These are phyloP conservation scores for Boletus rufocinnamomeus DNA, from an alignment of 768 basidiomycete genomes.

Conservation along the genomic window DNA sequence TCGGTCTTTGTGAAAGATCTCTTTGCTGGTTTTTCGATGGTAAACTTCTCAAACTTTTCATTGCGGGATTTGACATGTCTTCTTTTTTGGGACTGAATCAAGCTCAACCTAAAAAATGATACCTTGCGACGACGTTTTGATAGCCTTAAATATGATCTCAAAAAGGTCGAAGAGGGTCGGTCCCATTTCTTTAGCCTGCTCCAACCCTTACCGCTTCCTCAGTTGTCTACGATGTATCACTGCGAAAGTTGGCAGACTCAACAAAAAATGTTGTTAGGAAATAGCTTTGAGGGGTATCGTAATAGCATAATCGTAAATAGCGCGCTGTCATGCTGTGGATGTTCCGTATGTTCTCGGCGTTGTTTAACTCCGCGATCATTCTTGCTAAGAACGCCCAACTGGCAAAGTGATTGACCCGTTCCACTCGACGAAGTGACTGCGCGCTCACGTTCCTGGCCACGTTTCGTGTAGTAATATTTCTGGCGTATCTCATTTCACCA, in stretches of 20 bases:
- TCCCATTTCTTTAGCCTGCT: conserved; percentile 3
- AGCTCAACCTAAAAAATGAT: conserved; percentile 84
- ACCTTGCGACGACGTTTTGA: conserved; percentile 73
- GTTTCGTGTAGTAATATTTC: conserved; percentile 11
- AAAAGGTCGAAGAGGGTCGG: conserved; percentile 85
- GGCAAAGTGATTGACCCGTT: neutral
- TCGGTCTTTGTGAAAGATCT: conserved; percentile 79
- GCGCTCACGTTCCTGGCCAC: neutral
- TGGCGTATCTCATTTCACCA: conserved; percentile 2
- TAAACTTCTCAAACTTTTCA: conserved; percentile 25
- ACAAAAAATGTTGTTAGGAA: conserved; percentile 4
- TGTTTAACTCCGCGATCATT: conserved; percentile 25
- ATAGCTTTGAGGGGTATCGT: neutral
- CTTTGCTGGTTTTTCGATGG: conserved; percentile 85
- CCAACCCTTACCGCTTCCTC: conserved; percentile 2
- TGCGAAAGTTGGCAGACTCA: conserved; percentile 59
- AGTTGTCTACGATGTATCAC: conserved; percentile 87
- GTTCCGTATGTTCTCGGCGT: neutral
- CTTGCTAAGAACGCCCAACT: conserved; percentile 13
- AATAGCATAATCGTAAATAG: neutral
- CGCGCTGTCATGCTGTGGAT: neutral
- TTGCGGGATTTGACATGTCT: conserved; percentile 5
- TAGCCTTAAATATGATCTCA: conserved; percentile 82
- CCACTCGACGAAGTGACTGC: conserved; percentile 10
- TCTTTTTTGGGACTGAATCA: conserved; percentile 29